Conservation (phyloP, 805 yeast genomes). For the Teunomyces stri region DNA sequence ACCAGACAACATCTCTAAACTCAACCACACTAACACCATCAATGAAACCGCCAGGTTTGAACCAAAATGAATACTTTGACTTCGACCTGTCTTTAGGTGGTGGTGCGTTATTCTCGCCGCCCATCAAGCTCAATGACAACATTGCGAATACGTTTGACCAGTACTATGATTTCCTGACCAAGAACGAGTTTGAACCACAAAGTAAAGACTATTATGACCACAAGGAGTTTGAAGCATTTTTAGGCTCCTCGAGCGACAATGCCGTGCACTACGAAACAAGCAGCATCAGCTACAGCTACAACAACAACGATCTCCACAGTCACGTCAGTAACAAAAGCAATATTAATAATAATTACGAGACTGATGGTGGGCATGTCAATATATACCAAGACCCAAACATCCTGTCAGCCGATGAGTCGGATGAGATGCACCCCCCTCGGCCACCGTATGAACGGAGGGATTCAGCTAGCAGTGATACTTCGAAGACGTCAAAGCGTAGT, state of each 20-base stretch:
- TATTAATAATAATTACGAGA: neutral
- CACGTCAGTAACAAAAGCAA: neutral
- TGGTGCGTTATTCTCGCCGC: neutral
- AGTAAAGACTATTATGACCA: neutral
- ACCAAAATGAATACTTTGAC: constrained; percentile 15
- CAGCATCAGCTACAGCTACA: neutral
- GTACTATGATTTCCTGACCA: neutral
- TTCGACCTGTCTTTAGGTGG: neutral
- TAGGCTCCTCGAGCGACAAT: neutral
- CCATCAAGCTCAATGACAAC: neutral
- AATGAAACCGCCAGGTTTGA: constrained; percentile 30
- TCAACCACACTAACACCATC: constrained; percentile 26
- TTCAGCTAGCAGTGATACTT: neutral
- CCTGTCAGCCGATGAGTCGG: neutral
- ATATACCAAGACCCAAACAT: neutral
- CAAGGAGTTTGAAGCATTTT: neutral
- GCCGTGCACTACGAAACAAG: neutral
- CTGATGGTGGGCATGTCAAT: neutral
- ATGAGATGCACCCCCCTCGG: constrained; percentile 1
- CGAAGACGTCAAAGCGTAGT: constrained; percentile 15
- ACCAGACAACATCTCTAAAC: constrained; percentile 7
- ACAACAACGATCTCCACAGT: neutral
- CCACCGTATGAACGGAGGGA: constrained; percentile 14
- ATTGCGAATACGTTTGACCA: neutral
- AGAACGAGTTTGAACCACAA: neutral